phyloP scores from a whole-genome alignment of 2,329 filamentous ascomycete genomes.

The Stachybotrys chlorohalonatus region DNA sequence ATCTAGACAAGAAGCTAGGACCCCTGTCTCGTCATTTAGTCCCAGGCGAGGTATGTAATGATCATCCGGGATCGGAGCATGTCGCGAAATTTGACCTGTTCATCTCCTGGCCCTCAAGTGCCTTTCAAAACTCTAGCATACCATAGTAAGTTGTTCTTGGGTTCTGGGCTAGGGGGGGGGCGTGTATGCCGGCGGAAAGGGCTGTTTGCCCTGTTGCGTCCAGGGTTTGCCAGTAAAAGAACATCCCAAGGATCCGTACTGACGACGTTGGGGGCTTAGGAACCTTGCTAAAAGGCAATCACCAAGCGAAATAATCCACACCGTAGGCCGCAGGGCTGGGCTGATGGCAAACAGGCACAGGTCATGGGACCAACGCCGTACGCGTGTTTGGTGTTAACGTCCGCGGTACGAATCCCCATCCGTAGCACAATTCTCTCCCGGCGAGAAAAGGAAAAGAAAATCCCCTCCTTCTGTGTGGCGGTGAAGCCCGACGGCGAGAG shows the following conservation, averaged over 20 bases:
- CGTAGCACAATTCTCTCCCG: no score
- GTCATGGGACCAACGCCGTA: not conserved
- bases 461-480: not conserved
- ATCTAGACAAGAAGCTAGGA: not conserved
- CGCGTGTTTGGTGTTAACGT: not conserved
- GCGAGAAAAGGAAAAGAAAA: no score
- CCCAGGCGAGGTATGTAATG: not conserved
- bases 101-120: not conserved
- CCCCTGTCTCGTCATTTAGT: not conserved
- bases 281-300: not conserved
- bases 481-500: constrained; percentile 1
- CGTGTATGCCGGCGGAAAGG: no score
- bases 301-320: not conserved
- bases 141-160: no score
- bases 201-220: no score
- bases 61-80: not conserved
- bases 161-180: no score
- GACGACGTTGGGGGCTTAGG: not conserved
- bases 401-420: no score
- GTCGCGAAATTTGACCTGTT: not conserved
- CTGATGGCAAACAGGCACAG: no score
- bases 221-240: no score
- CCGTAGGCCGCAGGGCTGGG: not conserved
- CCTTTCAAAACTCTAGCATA: no score
- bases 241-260: no score